Conservation (phyloP, 768 basidiomycete genomes). For the Suillus ampliporus region DNA sequence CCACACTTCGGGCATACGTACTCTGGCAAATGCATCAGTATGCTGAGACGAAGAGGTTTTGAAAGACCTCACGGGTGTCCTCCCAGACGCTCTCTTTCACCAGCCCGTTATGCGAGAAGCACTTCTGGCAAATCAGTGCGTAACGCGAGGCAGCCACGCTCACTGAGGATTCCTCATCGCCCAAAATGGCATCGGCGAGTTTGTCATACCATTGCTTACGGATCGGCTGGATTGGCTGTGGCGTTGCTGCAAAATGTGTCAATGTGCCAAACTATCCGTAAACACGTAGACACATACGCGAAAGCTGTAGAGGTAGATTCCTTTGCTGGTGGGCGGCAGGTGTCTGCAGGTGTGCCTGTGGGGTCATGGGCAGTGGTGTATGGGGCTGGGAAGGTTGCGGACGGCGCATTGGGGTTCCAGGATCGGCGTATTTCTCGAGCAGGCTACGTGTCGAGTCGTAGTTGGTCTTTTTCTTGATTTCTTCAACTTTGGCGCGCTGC, state of each 20-base stretch:
- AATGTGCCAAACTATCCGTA: conserved; percentile 10
- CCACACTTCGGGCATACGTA: conserved; percentile 88
- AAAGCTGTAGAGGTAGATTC: conserved; percentile 41
- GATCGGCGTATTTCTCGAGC: conserved; percentile 87
- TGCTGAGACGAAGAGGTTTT: conserved; percentile 6
- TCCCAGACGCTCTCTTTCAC: conserved; percentile 84
- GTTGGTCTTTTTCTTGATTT: conserved; percentile 97
- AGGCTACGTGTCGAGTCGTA: conserved; percentile 92
- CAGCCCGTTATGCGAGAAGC: conserved; percentile 88
- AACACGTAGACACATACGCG: conserved; percentile 38
- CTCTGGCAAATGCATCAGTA: conserved; percentile 50
- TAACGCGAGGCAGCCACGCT: conserved; percentile 57
- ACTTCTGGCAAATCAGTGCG: conserved; percentile 88
- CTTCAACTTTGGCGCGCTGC: conserved; percentile 87
- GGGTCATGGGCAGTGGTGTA: conserved; percentile 37
- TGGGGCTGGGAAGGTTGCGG: conserved; percentile 38
- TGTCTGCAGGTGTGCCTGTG: conserved; percentile 24
- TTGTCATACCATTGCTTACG: conserved; percentile 88
- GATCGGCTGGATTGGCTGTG: conserved; percentile 51
- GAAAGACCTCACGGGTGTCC: conserved; percentile 69
- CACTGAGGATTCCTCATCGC: conserved; percentile 68
- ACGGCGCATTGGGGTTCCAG: conserved; percentile 49
- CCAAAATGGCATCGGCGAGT: conserved; percentile 84
- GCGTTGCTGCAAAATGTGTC: conserved; percentile 36
- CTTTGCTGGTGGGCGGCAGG: conserved; percentile 29